These are phyloP conservation scores for Bacidia gigantensis DNA, from an alignment of 495 filamentous ascomycete genomes.

Conservation along the genomic window DNA sequence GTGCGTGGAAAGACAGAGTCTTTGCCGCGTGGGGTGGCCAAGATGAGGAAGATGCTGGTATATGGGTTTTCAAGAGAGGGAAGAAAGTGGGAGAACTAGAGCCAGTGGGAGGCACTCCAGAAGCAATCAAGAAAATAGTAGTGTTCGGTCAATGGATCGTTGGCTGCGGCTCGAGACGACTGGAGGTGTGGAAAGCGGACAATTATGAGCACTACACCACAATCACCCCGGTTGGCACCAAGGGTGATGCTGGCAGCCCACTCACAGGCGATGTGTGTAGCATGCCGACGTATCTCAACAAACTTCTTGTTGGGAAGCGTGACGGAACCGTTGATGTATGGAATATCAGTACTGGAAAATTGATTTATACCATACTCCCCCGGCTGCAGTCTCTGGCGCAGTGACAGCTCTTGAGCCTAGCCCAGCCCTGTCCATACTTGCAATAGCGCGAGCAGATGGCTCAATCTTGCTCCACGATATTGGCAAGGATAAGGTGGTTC, in stretches of 20 bases:
- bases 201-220: slow-evolving; percentile 84
- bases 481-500: slow-evolving; percentile 51
- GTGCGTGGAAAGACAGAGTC: slow-evolving; percentile 75
- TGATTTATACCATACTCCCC: slow-evolving; percentile 71
- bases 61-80: slow-evolving; percentile 96
- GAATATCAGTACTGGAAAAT: slow-evolving; percentile 84
- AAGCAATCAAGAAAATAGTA: slow-evolving; percentile 63
- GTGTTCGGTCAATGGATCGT: slow-evolving; percentile 89
- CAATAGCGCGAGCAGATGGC: slow-evolving; percentile 71
- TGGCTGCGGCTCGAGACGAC: slow-evolving; percentile 55
- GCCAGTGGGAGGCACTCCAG: slow-evolving; percentile 40
- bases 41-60: slow-evolving; percentile 38
- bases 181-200: slow-evolving; percentile 82
- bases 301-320: slow-evolving; percentile 71
- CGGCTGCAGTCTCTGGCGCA: slow-evolving; percentile 47
- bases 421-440: slow-evolving; percentile 72
- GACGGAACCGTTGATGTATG: slow-evolving; percentile 93
- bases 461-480: slow-evolving; percentile 69
- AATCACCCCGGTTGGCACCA: slow-evolving; percentile 37
- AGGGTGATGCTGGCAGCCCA: slow-evolving; percentile 33
- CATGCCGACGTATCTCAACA: slow-evolving; percentile 92
- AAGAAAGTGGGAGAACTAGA: slow-evolving; percentile 67
- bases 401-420: slow-evolving; percentile 75
- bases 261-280: slow-evolving; percentile 61
- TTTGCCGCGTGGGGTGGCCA: slow-evolving; percentile 72